These are phyloP conservation scores for Alternaria triticimaculans DNA, from an alignment of 2,329 filamentous ascomycete species.

Conservation along the genomic window DNA sequence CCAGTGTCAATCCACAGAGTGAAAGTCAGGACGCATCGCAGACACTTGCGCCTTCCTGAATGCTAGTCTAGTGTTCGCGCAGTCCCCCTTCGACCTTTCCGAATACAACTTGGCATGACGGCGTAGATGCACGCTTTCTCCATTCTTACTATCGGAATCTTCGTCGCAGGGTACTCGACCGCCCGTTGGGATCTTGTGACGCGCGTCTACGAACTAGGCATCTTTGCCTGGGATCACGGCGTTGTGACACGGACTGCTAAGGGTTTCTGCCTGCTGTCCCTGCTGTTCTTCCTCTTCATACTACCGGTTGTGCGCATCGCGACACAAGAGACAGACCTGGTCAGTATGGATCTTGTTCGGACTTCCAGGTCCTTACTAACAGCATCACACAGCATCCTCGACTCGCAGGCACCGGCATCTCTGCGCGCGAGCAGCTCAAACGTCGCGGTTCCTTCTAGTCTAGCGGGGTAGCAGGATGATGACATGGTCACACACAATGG, in stretches of 20 bases:
- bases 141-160: slow-evolving; percentile 92
- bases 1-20: slow-evolving; percentile 1
- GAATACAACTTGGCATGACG: slow-evolving; percentile 30
- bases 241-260: slow-evolving; percentile 88
- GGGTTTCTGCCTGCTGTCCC: slow-evolving; percentile 80
- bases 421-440: slow-evolving; percentile 92
- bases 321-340: slow-evolving; percentile 77
- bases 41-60: neutral
- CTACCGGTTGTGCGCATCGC: slow-evolving; percentile 86
- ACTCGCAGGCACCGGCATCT: slow-evolving; percentile 78
- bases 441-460: slow-evolving; percentile 94
- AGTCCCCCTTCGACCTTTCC: neutral
- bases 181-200: slow-evolving; percentile 98
- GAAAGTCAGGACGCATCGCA: neutral
- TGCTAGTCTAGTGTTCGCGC: neutral
- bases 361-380: neutral
- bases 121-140: slow-evolving; percentile 95
- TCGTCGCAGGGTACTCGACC: slow-evolving; percentile 99
- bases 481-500: slow-evolving; percentile 75
- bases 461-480: slow-evolving; percentile 64
- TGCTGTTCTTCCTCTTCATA: slow-evolving; percentile 84
- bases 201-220: slow-evolving; percentile 92
- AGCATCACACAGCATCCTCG: slow-evolving; percentile 74
- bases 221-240: slow-evolving; percentile 98
- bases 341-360: slow-evolving; percentile 55